phyloP scores from a whole-genome alignment of 2,329 filamentous ascomycete species.

The Scleromitrula shiraiana region DNA sequence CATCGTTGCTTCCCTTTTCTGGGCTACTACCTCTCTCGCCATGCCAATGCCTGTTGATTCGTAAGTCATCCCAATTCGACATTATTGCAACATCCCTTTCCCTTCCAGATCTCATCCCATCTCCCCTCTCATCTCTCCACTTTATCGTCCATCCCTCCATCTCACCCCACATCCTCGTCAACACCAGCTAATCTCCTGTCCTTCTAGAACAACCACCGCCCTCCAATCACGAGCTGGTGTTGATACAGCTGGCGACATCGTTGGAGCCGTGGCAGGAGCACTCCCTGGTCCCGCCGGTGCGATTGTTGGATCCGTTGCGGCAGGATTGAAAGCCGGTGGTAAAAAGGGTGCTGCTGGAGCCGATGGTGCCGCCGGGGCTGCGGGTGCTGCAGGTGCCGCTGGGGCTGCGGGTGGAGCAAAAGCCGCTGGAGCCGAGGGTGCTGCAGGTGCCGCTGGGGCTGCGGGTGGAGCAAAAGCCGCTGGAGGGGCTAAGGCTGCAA shows the following conservation, averaged over 20 bases:
- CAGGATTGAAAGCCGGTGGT: background rate
- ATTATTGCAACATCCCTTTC: background rate
- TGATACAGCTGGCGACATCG: background rate
- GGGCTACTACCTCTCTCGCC: background rate
- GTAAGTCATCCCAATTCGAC: background rate
- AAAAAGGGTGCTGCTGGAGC: background rate
- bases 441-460: too few species aligned
- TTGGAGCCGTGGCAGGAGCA: background rate
- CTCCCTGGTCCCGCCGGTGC: background rate
- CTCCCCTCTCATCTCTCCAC: background rate
- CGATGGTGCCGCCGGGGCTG: background rate
- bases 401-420: background rate
- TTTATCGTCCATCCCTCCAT: background rate
- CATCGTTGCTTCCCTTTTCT: background rate
- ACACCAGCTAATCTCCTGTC: background rate
- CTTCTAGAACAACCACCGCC: background rate
- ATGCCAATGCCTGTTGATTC: background rate
- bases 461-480: background rate
- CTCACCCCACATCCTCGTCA: background rate
- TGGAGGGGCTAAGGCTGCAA: background rate
- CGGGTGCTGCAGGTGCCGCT: background rate
- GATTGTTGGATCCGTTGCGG: background rate
- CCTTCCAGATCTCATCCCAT: background rate
- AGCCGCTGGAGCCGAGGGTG: too few species aligned
- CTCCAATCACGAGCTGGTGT: background rate